These are phyloP conservation scores for Heimioporus sp. DNA, from an alignment of 768 basidiomycete species.

Conservation along the genomic window DNA sequence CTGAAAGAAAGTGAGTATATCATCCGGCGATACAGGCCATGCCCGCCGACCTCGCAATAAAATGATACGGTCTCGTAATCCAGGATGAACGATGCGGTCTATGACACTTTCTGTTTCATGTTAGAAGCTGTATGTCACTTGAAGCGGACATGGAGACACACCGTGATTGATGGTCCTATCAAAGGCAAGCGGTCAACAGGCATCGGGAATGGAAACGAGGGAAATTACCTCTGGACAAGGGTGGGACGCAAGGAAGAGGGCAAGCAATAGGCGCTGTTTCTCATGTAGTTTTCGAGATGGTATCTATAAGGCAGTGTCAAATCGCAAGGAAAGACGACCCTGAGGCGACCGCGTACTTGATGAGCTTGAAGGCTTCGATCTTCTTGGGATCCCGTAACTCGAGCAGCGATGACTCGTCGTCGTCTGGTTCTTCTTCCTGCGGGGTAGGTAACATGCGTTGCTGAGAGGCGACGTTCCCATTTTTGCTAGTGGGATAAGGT, in stretches of 20 bases:
- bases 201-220: too few relatives aligned
- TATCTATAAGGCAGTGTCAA: slow-evolving; percentile 48
- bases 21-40: slow-evolving; percentile 17
- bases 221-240: slow-evolving; percentile 69
- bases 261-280: slow-evolving; percentile 83
- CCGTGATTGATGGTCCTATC: slow-evolving; percentile 81
- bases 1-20: slow-evolving; percentile 36
- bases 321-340: not conserved
- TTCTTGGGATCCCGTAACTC: slow-evolving; percentile 59
- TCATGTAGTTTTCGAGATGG: slow-evolving; percentile 86
- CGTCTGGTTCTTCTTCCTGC: slow-evolving; percentile 44
- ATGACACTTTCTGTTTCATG: slow-evolving; percentile 73
- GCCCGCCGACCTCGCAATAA: slow-evolving; percentile 62
- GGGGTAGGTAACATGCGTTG: slow-evolving; percentile 25
- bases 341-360: slow-evolving; percentile 49
- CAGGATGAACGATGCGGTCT: slow-evolving; percentile 86
- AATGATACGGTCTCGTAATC: slow-evolving; percentile 89
- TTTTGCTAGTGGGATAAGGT: slow-evolving; percentile 43
- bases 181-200: slow-evolving; percentile 4
- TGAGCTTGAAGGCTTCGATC: slow-evolving; percentile 78
- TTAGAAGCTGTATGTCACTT: slow-evolving; percentile 7
- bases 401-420: slow-evolving; percentile 45
- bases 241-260: slow-evolving; percentile 88
- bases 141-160: slow-evolving; percentile 30
- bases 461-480: slow-evolving; percentile 17